Base-by-base conservation (phyloP, 805 yeast species). In the Nakazawaea populi region DNA sequence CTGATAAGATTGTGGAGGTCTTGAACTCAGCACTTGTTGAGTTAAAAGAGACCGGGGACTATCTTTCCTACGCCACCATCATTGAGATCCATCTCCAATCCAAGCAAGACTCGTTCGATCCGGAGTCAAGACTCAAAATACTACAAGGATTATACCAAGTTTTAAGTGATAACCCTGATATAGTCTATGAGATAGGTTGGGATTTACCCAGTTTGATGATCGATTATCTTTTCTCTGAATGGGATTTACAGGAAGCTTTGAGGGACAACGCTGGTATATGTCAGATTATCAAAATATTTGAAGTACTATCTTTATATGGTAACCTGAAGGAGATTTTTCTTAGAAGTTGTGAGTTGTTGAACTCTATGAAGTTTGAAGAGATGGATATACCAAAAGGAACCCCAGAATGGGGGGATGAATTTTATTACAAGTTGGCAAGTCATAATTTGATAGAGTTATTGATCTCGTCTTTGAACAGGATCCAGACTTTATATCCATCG, bases 161-260 rank as follows among this genome's bases (percentile, higher is more conserved):
- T 0, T 64, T 89, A 34, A 58, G 60, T 9, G 65, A 61, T 0
- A 64, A 85, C 60, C 70, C 73, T 14, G 75, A 74, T 9, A 65
- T 89, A 32, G 71, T 82, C 0, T 72, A 76, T 42, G 86, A 84
- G 56, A 80, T 90, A 54, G 96, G 96, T 2, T 91, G 97, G 97
- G 97, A 91, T 64, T 62, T 91, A n/a, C 96, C 96, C 1, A 76
- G 75, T 34, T 66, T 87, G 47, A 56, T 91, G 6, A 59, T 89
- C 43, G 72, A 73, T 8, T 87, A 75, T 62, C 62, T 85, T n/a
- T 70, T 70, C 9, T 49, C 60, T 6, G 67, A 66, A 11, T 58
- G 81, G 70, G 54, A 68, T 61, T 51, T 44, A 30, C 54, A 3
- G 59, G 56, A 30, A 47, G 59, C 5, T 54, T 76, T 53, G 61